Base-by-base conservation (phyloP, 2,329 filamentous ascomycete genomes). In the Pseudogymnoascus destructans region DNA sequence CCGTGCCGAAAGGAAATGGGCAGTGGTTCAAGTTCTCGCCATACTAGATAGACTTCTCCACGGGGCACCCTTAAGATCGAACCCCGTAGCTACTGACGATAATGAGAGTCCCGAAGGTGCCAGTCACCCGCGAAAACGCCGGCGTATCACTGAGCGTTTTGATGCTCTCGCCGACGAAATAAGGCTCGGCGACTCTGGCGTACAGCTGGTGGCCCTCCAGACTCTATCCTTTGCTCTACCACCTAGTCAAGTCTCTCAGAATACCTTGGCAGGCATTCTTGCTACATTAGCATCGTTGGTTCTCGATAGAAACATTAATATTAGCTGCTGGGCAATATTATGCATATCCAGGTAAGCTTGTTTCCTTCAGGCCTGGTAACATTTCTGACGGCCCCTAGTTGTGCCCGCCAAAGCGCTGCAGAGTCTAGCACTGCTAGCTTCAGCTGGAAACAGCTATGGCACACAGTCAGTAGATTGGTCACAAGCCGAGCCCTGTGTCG, bases 261-360 rank as follows among this genome's bases (percentile, higher is more conserved):
- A 36, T 36, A 9, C 13, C 9, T 71, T 85, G 23, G 70, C 72
- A 4, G 74, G 77, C 0, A 68, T 85, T 3, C 67, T 93, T 2
- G 74, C 77, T 7, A 77, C 79, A 42, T 72, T 95, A 13, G 72
- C 77, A 13, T 70, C 73, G 9, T 76, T 79, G 57, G 80, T 86
- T 42, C 77, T 80, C 8, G 86, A 93, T 66, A 91, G 95, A 65
- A 83, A 86, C 63, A 72, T 73, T 11, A 70, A 72, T 7, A 74
- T 85, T 38, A 80, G 84, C 6, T 88, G 84, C 0, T 98, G 93
- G 93, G 85, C 89, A 15, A 82, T 95, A 74, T 70, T 96, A 57
- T 85, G 84, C n/a, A 81, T 89, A 67, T 77, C 88, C 62, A 88
- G 87, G 89, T 91, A 73, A 67, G 77, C 71, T 32, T 32, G 15